Conservation (phyloP, 352 stramenopile genomes). For the Globisporangium cystogenes region DNA sequence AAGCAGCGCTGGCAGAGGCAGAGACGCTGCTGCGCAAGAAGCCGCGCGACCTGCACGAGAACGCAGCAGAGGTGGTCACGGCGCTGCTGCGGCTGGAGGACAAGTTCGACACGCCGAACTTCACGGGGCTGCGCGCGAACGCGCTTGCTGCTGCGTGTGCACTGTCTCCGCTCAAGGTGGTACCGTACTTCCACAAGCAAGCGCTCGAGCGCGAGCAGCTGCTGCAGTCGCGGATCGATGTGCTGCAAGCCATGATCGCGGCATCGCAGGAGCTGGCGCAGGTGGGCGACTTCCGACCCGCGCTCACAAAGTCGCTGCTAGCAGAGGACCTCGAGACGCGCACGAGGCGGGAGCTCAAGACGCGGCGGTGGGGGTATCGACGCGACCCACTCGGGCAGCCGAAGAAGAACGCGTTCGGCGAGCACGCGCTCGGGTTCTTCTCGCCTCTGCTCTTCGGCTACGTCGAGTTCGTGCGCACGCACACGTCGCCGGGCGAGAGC, state of each 20-base stretch:
- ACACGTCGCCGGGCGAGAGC: slow-evolving; percentile 9
- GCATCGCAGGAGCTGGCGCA: slow-evolving; percentile 65
- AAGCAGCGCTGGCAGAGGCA: slow-evolving; percentile 45
- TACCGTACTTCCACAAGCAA: slow-evolving; percentile 57
- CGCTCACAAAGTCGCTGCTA: slow-evolving; percentile 34
- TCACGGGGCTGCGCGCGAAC: slow-evolving; percentile 32
- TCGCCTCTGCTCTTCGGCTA: slow-evolving; percentile 73
- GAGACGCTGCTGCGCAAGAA: slow-evolving; percentile 45
- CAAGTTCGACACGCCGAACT: slow-evolving; percentile 64
- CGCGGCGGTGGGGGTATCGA: slow-evolving; percentile 61
- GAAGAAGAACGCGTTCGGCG: slow-evolving; percentile 62
- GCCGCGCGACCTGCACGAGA: slow-evolving; percentile 60
- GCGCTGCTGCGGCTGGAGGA: slow-evolving; percentile 66
- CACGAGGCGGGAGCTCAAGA: slow-evolving; percentile 56
- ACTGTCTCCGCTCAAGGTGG: slow-evolving; percentile 29
- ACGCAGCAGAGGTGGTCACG: slow-evolving; percentile 40
- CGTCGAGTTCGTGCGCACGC: slow-evolving; percentile 40
- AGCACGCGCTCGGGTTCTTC: slow-evolving; percentile 62
- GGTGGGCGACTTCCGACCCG: slow-evolving; percentile 27
- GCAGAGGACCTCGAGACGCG: slow-evolving; percentile 32
- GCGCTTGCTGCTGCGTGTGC: slow-evolving; percentile 45
- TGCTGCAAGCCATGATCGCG: slow-evolving; percentile 44
- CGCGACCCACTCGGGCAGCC: slow-evolving; percentile 35
- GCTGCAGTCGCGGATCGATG: slow-evolving; percentile 64
- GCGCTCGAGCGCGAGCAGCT: slow-evolving; percentile 71